These are phyloP conservation scores for Phytophthora sansomeana DNA, from an alignment of 352 stramenopile genomes.

Conservation along the genomic window DNA sequence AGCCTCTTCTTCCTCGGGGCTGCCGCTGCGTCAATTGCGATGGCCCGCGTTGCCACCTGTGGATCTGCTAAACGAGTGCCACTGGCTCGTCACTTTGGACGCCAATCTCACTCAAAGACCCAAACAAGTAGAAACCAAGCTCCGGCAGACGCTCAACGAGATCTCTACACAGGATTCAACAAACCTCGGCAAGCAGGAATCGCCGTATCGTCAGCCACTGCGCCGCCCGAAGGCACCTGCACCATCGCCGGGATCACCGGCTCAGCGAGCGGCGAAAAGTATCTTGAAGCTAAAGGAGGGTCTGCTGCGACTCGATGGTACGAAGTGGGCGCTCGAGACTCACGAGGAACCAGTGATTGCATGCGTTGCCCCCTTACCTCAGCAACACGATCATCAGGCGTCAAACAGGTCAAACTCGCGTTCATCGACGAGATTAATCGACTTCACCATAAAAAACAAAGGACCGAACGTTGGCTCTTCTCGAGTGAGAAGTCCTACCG, in stretches of 20 bases:
- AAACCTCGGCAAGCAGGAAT: constrained; percentile 32
- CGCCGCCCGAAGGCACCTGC: constrained; percentile 18
- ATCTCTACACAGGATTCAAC: constrained; percentile 14
- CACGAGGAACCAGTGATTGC: constrained; percentile 4
- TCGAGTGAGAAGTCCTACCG: constrained; percentile 3
- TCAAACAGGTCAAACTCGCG: background rate
- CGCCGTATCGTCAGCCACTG: constrained; percentile 50
- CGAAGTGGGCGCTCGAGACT: constrained; percentile 11
- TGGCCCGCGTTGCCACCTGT: constrained; percentile 45
- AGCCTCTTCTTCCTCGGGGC: constrained; percentile 16
- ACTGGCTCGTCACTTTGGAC: constrained; percentile 47
- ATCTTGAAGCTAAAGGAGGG: constrained; percentile 63
- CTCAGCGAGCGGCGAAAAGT: constrained; percentile 58
- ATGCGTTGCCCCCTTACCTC: constrained; percentile 5
- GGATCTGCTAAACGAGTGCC: constrained; percentile 53
- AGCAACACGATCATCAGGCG: constrained; percentile 7
- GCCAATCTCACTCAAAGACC: constrained; percentile 15
- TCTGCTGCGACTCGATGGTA: constrained; percentile 33
- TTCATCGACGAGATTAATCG: constrained; percentile 8
- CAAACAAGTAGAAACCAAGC: constrained; percentile 13
- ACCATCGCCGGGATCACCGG: constrained; percentile 43
- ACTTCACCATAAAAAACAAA: constrained; percentile 4
- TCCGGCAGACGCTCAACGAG: constrained; percentile 5
- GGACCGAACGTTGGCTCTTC: background rate
- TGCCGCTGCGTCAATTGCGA: constrained; percentile 37